A percentile compares a stretch with the other conserved stretches of the same genome.
phyloP scores from a whole-genome alignment of 495 filamentous ascomycete species.

The Massariosphaeria phaeospora region DNA sequence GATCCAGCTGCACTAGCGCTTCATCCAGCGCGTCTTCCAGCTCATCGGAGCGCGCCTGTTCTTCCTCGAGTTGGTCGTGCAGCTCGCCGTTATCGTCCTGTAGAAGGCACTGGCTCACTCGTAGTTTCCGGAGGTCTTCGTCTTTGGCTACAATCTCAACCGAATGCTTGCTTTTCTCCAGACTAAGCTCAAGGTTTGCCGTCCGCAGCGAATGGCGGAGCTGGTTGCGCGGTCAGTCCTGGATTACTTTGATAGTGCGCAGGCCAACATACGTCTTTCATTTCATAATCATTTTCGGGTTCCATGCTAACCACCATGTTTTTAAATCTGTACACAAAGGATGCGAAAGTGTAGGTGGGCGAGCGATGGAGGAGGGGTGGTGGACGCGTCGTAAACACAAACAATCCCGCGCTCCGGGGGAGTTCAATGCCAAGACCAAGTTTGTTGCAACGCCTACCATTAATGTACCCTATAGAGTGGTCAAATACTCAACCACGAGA shows the following conservation, averaged over 20 bases:
- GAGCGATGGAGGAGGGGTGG: background rate
- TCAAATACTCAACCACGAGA: too few relatives aligned
- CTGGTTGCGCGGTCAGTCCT: conserved; percentile 8
- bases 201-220: conserved; percentile 46
- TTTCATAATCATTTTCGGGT: conserved; percentile 15
- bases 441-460: too few relatives aligned
- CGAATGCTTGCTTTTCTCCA: conserved; percentile 54
- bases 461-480: too few relatives aligned
- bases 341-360: conserved; percentile 6
- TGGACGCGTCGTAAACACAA: conserved; percentile 20
- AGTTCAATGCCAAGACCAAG: background rate
- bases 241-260: background rate
- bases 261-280: conserved; percentile 27
- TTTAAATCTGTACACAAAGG: conserved; percentile 16
- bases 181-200: conserved; percentile 57
- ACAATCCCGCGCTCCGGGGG: conserved; percentile 1
- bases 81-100: conserved; percentile 66
- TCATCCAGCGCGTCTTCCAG: conserved; percentile 51
- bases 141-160: conserved; percentile 59
- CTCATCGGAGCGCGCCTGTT: conserved; percentile 48
- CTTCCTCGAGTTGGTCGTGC: conserved; percentile 55
- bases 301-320: conserved; percentile 15
- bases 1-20: conserved; percentile 54
- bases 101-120: conserved; percentile 57
- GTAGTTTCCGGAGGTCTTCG: conserved; percentile 61